Evolutionary conservation across 192 early-diverging fungal genomes (phyloP), one percentile per base, ranked within the genome.

Genomic region (Dimargaris cristalligena): DNA sequence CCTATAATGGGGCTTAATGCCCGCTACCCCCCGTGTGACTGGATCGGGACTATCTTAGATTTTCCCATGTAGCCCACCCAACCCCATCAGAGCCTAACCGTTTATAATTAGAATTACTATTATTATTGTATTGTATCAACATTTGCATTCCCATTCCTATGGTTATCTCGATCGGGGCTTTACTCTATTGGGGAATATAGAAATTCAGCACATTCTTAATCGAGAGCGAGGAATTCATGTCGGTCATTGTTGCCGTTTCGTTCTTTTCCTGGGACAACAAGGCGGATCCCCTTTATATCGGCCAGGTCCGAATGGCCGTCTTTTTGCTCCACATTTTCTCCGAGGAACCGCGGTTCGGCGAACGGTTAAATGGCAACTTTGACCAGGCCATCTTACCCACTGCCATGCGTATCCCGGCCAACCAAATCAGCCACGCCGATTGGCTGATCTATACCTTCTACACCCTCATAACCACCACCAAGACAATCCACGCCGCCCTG

Each of bases 381-480:
- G 73, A 74, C 58, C 73, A 74, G 70, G 69, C 73, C 14, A 68
- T 74, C 4, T 38, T 74, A 34, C 73, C 73, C 20, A 73, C 74
- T 31, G 73, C 61, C 46, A 74, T 84, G 61, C 80, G 82, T 26
- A 70, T 85, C 31, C 73, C 72, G 6, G 75, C 73, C 54, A 76
- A 78, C 31, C 70, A 75, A 59, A 75, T 82, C 8, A 85, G 74
- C 23, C 82, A 85, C 59, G 89, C 77, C 0, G 92, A 95, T 61
- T 89, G 84, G 71, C 71, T 93, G 59, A 81, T 92, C 60, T 73
- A 88, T 83, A 80, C 85, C 25, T 79, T 88, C 23, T 83, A 85
- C 58, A 79, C 75, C 23, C 64, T 91, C 9, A 80, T 91, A 46
- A 78, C 87, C 28, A 78, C 88, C 13, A 87, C 87, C 28, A 78